Evolutionary conservation across 176 grass and related monocot genomes (phyloP).

Genomic region (Lolium rigidum): DNA sequence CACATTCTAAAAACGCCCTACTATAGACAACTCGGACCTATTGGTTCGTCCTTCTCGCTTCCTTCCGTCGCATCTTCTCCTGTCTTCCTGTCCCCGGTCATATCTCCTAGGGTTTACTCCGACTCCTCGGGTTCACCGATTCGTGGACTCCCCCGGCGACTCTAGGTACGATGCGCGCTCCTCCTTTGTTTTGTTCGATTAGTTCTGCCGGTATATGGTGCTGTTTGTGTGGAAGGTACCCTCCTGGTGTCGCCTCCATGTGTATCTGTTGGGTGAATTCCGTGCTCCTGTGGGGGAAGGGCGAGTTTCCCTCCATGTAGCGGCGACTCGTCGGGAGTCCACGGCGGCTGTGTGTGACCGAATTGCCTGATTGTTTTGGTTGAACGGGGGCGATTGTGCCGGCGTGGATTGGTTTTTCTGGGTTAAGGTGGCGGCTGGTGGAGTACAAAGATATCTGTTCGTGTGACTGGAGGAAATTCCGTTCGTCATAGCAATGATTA

Average conservation of each 20-base stretch:
- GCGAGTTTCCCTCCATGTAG: background rate
- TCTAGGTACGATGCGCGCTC: constrained; percentile 11
- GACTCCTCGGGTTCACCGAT: background rate
- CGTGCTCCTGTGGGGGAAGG: background rate
- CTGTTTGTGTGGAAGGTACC: background rate
- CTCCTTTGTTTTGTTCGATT: background rate
- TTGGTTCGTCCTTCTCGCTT: background rate
- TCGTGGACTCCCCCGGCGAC: background rate
- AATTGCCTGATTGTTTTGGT: constrained; percentile 32
- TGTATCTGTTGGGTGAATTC: background rate
- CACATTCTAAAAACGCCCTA: background rate
- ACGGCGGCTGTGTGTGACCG: background rate
- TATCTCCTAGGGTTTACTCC: constrained; percentile 18
- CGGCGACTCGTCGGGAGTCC: background rate
- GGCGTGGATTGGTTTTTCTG: constrained; percentile 1
- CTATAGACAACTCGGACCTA: background rate
- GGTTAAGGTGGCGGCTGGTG: background rate
- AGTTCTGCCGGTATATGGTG: background rate
- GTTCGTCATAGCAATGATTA: background rate
- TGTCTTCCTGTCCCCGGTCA: background rate
- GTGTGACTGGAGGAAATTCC: background rate
- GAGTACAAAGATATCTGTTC: background rate
- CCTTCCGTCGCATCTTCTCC: background rate
- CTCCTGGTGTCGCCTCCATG: background rate
- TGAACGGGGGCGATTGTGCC: background rate